These are phyloP conservation scores for Chalciporus chontae DNA, from an alignment of 768 basidiomycete genomes.

Conservation along the genomic window DNA sequence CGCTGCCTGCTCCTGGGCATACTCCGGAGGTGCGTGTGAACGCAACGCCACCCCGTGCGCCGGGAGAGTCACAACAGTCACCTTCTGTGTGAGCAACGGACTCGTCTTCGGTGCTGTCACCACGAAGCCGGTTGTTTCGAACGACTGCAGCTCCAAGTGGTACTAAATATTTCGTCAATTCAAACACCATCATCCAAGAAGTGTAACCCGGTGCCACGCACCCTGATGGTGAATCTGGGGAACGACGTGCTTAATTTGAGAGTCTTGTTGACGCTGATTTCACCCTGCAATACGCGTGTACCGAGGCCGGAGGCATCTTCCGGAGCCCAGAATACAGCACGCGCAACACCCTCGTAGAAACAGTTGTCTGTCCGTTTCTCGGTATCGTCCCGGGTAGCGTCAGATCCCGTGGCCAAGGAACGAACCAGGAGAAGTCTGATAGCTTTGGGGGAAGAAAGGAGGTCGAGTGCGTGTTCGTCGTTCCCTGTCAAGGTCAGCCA, in stretches of 20 bases:
- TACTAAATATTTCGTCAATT: conserved; percentile 35
- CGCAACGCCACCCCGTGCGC: conserved; percentile 37
- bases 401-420: conserved; percentile 45
- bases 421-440: conserved; percentile 44
- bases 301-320: conserved; percentile 26
- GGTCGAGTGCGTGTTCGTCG: conserved; percentile 48
- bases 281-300: conserved; percentile 44
- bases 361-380: conserved; percentile 43
- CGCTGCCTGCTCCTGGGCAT: conserved; percentile 37
- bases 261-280: conserved; percentile 44
- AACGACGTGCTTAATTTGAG: conserved; percentile 44
- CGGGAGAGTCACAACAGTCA: conserved; percentile 39
- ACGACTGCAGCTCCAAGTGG: conserved; percentile 39
- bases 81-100: conserved; percentile 38
- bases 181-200: not conserved
- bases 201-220: conserved; percentile 23
- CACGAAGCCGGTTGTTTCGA: conserved; percentile 42
- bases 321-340: conserved; percentile 46
- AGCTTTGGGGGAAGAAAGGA: conserved; percentile 40
- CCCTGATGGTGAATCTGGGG: conserved; percentile 45
- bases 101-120: conserved; percentile 16
- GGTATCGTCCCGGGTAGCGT: conserved; percentile 39
- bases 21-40: conserved; percentile 54
- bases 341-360: conserved; percentile 39
- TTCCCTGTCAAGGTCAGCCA: conserved; percentile 41